Evolutionary conservation across 108 stramenopile species (phyloP).

Genomic region (Parmales sp.): DNA sequence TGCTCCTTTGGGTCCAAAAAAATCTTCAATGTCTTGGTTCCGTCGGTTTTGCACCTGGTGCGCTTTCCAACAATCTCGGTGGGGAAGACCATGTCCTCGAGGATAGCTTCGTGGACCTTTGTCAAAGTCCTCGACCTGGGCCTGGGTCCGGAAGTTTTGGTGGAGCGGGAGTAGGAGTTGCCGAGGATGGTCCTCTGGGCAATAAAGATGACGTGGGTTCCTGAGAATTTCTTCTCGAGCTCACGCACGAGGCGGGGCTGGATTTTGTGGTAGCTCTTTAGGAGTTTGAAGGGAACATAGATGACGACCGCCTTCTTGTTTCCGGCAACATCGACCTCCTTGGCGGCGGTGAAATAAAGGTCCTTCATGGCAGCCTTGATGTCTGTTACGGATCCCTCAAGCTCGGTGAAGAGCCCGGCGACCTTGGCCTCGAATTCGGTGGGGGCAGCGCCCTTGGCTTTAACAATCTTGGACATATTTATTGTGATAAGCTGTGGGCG

Average conservation of each 20-base stretch:
- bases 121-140: conserved; percentile 95
- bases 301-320: conserved; percentile 89
- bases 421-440: conserved; percentile 93
- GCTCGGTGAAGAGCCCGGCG: conserved; percentile 92
- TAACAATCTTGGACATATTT: conserved; percentile 52
- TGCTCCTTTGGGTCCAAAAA: conserved; percentile 93
- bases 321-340: conserved; percentile 83
- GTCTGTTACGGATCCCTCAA: conserved; percentile 85
- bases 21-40: conserved; percentile 89
- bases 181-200: conserved; percentile 96
- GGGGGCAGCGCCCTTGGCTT: conserved; percentile 61
- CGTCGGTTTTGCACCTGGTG: conserved; percentile 91
- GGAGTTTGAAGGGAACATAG: conserved; percentile 94
- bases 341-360: conserved; percentile 94
- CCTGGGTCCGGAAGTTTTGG: conserved; percentile 81
- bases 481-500: too few species aligned
- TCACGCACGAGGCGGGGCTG: conserved; percentile 91
- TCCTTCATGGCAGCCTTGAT: conserved; percentile 72
- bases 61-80: conserved; percentile 99
- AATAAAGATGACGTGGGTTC: conserved; percentile 88
- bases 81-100: conserved; percentile 98
- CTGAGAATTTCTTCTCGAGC: conserved; percentile 99
- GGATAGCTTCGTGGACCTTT: conserved; percentile 92
- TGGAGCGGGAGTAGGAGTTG: conserved; percentile 77
- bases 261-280: conserved; percentile 90